Percentiles rank a stretch among this genome's conserved stretches.
phyloP scores from a whole-genome alignment of 139 green algal genomes.

The Volvox reticuliferus region DNA sequence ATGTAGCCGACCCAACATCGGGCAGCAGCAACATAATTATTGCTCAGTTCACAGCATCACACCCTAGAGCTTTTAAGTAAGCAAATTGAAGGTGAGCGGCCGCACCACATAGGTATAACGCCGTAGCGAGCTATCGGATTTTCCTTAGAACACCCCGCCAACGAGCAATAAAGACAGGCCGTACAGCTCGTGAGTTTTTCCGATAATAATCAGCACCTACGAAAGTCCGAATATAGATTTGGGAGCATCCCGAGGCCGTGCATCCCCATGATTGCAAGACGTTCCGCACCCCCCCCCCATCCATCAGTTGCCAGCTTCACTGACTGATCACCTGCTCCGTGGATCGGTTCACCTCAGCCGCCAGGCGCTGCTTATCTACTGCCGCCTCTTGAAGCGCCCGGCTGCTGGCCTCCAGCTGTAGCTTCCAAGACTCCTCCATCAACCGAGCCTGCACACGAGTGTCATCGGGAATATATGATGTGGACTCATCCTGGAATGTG shows the following conservation, averaged over 20 bases:
- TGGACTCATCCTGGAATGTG: too few relatives aligned
- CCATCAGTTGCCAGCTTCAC: too few relatives aligned
- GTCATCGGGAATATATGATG: too few relatives aligned
- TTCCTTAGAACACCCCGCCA: too few relatives aligned
- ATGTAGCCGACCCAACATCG: too few relatives aligned
- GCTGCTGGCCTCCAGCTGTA: constrained; percentile 36
- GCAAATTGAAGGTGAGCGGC: not conserved
- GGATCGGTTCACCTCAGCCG: not conserved
- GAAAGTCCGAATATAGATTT: not conserved
- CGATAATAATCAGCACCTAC: not conserved
- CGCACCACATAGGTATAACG: not conserved
- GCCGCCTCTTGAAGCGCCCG: constrained; percentile 24
- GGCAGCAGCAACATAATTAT: too few relatives aligned
- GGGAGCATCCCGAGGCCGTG: not conserved
- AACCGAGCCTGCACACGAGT: constrained; percentile 7
- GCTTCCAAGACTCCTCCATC: constrained; percentile 44
- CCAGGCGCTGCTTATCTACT: constrained; percentile 31
- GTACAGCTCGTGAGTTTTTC: not conserved
- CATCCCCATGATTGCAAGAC: too few relatives aligned
- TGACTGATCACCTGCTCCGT: constrained; percentile 26
- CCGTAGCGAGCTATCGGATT: too few relatives aligned
- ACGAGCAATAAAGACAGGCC: not conserved
- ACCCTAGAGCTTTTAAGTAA: not conserved
- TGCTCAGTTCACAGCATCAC: too few relatives aligned
- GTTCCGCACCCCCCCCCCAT: too few relatives aligned